phyloP scores from a whole-genome alignment of 345 rosid genomes.

The Viola odorata region DNA sequence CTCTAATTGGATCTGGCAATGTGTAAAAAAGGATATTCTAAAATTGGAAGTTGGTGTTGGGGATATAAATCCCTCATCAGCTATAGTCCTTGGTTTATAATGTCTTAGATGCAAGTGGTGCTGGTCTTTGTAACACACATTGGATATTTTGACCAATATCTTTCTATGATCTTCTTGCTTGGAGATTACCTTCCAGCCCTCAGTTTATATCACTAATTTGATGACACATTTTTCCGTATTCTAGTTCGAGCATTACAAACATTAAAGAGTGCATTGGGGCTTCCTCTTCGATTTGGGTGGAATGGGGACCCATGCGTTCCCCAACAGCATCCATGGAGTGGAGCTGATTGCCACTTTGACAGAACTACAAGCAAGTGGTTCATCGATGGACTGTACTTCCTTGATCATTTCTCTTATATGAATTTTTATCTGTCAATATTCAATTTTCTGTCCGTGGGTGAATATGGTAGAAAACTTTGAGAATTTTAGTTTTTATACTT shows the following conservation, averaged over 20 bases:
- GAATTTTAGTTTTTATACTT: neutral
- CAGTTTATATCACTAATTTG: too few relatives aligned
- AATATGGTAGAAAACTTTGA: neutral
- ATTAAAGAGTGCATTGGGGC: constrained; percentile 63
- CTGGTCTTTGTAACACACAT: neutral
- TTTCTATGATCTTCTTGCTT: neutral
- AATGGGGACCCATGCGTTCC: constrained; percentile 99
- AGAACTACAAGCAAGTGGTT: constrained; percentile 65
- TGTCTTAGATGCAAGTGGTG: neutral
- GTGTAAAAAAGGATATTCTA: too few relatives aligned
- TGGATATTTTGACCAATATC: neutral
- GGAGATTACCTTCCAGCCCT: too few relatives aligned
- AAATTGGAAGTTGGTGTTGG: too few relatives aligned
- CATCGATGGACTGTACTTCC: constrained; percentile 92
- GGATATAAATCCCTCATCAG: too few relatives aligned
- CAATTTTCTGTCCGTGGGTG: neutral
- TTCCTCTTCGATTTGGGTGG: constrained; percentile 95
- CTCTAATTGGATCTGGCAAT: too few relatives aligned
- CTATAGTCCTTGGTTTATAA: neutral
- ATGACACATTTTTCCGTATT: neutral
- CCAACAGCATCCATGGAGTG: constrained; percentile 97
- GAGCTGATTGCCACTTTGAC: constrained; percentile 79
- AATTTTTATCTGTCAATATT: constrained; percentile 3
- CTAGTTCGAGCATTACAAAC: constrained; percentile 67
- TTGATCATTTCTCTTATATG: constrained; percentile 20